phyloP scores from a whole-genome alignment of 2,329 filamentous ascomycete species.

The Venturia asperata region DNA sequence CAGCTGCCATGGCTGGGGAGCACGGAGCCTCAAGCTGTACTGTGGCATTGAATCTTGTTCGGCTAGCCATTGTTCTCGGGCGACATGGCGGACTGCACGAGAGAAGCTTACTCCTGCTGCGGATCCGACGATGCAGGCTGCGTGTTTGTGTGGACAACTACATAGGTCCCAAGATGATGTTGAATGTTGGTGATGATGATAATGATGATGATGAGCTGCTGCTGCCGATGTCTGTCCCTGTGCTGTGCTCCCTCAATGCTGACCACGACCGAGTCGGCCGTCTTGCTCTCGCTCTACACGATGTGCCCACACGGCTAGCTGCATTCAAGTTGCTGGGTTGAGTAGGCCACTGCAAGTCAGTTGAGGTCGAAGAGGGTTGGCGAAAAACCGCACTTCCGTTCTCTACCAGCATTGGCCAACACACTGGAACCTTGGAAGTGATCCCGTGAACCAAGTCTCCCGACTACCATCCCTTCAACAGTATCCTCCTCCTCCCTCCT shows the following conservation, averaged over 20 bases:
- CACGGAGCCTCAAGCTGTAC: background rate
- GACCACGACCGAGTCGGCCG: background rate
- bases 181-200: too few relatives aligned
- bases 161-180: too few relatives aligned
- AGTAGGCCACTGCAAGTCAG: too few relatives aligned
- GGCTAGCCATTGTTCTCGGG: background rate
- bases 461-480: background rate
- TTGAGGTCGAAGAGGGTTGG: background rate
- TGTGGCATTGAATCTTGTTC: background rate
- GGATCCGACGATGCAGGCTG: background rate
- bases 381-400: background rate
- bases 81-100: background rate
- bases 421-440: background rate
- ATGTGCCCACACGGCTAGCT: constrained; percentile 1
- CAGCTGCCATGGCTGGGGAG: background rate
- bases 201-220: background rate
- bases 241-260: background rate
- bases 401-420: background rate
- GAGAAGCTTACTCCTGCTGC: background rate
- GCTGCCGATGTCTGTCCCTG: background rate
- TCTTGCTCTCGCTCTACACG: background rate
- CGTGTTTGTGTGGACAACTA: background rate
- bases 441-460: background rate
- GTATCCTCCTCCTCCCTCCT: background rate
- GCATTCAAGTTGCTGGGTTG: background rate